These are phyloP conservation scores for Lentinula raphanica DNA, from an alignment of 768 basidiomycete genomes.

Conservation along the genomic window DNA sequence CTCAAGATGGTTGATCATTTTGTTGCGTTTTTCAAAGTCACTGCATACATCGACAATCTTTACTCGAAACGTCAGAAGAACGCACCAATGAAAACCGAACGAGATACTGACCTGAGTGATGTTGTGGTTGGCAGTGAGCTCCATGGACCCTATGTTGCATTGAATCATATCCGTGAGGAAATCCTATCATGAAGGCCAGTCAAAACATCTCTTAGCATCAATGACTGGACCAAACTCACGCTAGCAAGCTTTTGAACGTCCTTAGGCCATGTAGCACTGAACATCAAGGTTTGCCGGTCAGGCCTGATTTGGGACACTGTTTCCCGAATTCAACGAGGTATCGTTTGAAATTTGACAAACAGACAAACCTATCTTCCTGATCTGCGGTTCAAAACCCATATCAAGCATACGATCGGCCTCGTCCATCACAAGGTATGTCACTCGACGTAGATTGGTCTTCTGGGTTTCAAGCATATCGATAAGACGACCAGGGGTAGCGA, in stretches of 20 bases:
- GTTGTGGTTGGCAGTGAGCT: slow-evolving; percentile 97
- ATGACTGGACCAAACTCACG: slow-evolving; percentile 34
- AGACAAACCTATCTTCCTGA: slow-evolving; percentile 86
- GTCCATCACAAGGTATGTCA: slow-evolving; percentile 96
- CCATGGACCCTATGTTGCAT: slow-evolving; percentile 98
- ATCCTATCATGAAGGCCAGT: slow-evolving; percentile 47
- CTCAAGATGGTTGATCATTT: slow-evolving; percentile 95
- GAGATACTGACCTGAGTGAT: slow-evolving; percentile 68
- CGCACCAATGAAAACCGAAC: neutral
- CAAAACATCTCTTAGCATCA: neutral
- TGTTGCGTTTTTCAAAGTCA: slow-evolving; percentile 94
- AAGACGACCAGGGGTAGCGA: slow-evolving; percentile 96
- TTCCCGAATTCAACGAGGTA: slow-evolving; percentile 75
- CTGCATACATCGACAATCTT: slow-evolving; percentile 88
- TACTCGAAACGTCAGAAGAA: neutral
- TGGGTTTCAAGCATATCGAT: slow-evolving; percentile 98
- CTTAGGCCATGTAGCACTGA: slow-evolving; percentile 99
- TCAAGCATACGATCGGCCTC: slow-evolving; percentile 99
- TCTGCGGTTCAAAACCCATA: slow-evolving; percentile 99
- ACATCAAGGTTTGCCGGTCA: slow-evolving; percentile 98
- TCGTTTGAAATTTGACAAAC: slow-evolving; percentile 97
- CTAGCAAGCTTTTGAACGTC: slow-evolving; percentile 98
- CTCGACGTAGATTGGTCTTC: slow-evolving; percentile 92
- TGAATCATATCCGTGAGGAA: slow-evolving; percentile 96
- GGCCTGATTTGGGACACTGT: slow-evolving; percentile 97